Conservation (phyloP, 305 asterid genomes). For the Lippia alba region DNA sequence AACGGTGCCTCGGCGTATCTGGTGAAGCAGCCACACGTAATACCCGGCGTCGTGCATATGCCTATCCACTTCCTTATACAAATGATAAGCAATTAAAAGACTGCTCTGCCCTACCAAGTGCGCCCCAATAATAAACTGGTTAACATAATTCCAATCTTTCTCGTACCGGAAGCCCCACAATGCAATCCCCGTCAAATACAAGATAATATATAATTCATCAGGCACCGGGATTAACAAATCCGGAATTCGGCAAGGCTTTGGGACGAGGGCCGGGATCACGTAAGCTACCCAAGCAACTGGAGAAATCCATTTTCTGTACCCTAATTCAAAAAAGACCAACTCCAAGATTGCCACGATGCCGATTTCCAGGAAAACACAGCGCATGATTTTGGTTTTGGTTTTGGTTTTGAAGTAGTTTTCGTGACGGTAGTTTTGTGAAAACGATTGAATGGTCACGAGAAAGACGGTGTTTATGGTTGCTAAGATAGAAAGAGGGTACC, state of each 20-base stretch:
- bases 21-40: neutral
- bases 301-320: neutral
- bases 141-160: neutral
- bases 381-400: neutral
- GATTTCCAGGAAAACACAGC: neutral
- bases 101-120: neutral
- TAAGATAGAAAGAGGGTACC: neutral
- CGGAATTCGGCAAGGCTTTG: neutral
- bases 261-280: neutral
- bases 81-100: too few species aligned
- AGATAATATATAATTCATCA: neutral
- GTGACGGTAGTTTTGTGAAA: neutral
- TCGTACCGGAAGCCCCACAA: neutral
- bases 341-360: neutral
- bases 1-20: neutral
- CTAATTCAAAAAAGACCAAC: neutral
- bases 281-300: neutral
- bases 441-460: neutral
- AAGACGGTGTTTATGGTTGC: neutral
- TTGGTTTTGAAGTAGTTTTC: neutral
- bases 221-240: neutral
- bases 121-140: neutral
- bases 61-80: neutral
- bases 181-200: neutral
- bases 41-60: neutral